Evolutionary conservation across 805 yeast species (phyloP).

Genomic region (Metschnikowia noctiluminum): DNA sequence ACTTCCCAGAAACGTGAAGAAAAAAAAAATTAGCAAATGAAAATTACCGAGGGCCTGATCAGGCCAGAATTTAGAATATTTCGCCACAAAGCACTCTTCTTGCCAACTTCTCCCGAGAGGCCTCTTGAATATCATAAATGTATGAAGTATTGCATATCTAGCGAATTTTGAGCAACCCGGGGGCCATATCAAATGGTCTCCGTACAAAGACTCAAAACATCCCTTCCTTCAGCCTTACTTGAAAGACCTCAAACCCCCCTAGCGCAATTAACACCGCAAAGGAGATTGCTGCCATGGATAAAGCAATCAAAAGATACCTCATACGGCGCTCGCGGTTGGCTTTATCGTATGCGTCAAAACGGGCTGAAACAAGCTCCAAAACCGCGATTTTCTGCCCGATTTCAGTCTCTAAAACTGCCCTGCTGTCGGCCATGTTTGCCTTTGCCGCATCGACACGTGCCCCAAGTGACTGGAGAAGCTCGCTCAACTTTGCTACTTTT

Average conservation of each 20-base stretch:
- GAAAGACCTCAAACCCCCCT: not conserved
- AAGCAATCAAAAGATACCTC: conserved; percentile 24
- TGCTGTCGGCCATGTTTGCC: conserved; percentile 23
- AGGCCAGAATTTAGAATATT: no score
- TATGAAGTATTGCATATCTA: no score
- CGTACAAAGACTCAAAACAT: not conserved
- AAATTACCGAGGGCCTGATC: no score
- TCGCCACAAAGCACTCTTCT: no score
- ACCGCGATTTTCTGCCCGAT: conserved; percentile 28
- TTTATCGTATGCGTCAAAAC: conserved; percentile 27
- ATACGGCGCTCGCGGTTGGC: conserved; percentile 26
- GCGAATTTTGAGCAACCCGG: not conserved
- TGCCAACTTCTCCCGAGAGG: no score
- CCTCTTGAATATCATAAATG: no score
- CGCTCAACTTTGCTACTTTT: conserved; percentile 27
- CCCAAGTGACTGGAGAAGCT: conserved; percentile 25
- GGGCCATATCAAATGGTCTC: not conserved
- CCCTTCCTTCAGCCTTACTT: not conserved
- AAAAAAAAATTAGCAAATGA: no score
- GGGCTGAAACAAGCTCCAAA: conserved; percentile 30
- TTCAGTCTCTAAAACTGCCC: conserved; percentile 24
- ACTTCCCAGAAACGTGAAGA: no score
- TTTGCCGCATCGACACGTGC: conserved; percentile 24
- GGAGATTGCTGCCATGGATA: conserved; percentile 19
- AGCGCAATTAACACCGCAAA: conserved; percentile 5